Evolutionary conservation across 2,329 filamentous ascomycete genomes (phyloP).

Genomic region (Claviceps quebecensis): DNA sequence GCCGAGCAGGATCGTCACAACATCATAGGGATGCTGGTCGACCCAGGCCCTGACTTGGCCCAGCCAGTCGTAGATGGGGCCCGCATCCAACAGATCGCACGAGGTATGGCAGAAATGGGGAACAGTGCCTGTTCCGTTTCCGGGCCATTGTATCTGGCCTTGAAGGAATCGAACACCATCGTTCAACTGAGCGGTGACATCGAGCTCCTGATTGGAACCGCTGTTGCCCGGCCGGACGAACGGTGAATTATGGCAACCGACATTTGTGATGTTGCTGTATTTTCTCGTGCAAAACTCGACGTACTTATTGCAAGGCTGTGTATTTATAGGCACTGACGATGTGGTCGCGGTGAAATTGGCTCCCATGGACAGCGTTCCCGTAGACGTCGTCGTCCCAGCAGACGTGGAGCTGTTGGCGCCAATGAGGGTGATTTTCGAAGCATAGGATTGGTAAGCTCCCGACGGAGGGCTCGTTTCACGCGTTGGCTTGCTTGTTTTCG

Average conservation of each 20-base stretch:
- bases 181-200: conserved; percentile 58
- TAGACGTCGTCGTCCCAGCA: conserved; percentile 18
- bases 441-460: conserved; percentile 29
- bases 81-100: conserved; percentile 70
- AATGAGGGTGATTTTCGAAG: conserved; percentile 28
- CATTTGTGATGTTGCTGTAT: conserved; percentile 70
- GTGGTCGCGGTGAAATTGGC: conserved; percentile 26
- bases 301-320: conserved; percentile 66
- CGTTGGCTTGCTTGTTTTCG: conserved; percentile 23
- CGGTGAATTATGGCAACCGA: conserved; percentile 70
- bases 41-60: conserved; percentile 59
- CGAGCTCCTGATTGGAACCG: conserved; percentile 59
- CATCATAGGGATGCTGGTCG: conserved; percentile 63
- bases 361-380: conserved; percentile 22
- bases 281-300: conserved; percentile 61
- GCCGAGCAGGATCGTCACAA: conserved; percentile 73
- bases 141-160: conserved; percentile 46
- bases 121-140: conserved; percentile 23
- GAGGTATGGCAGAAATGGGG: conserved; percentile 74
- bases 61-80: conserved; percentile 64
- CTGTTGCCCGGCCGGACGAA: conserved; percentile 58
- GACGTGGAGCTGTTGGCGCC: conserved; percentile 20
- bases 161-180: conserved; percentile 58
- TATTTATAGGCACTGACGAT: conserved; percentile 44
- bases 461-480: conserved; percentile 26